Conservation (phyloP, 768 basidiomycete genomes). For the Hypsizygus marmoreus region DNA sequence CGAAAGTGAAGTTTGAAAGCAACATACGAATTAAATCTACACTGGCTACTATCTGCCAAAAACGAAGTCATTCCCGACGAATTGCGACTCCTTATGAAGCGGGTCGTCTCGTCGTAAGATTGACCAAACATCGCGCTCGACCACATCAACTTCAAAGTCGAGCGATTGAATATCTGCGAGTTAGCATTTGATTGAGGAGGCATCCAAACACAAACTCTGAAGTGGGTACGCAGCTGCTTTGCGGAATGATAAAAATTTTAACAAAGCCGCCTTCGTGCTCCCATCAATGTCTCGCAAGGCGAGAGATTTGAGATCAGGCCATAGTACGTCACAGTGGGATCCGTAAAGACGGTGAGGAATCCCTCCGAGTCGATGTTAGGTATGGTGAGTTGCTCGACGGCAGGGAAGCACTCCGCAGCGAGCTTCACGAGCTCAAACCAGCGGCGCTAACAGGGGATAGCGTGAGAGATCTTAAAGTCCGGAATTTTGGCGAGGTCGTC, state of each 20-base stretch:
- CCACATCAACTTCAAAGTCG: constrained; percentile 5
- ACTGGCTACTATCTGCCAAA: too few species aligned
- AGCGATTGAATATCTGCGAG: constrained; percentile 2
- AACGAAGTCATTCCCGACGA: constrained; percentile 18
- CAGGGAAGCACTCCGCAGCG: constrained; percentile 16
- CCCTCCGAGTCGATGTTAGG: constrained; percentile 15
- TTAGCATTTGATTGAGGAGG: constrained; percentile 5
- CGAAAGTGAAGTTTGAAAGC: too few species aligned
- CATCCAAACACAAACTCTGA: constrained; percentile 15
- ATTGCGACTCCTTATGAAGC: constrained; percentile 12
- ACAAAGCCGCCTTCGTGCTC: constrained; percentile 9
- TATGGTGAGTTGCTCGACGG: constrained; percentile 15
- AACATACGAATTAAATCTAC: too few species aligned
- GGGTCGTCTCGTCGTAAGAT: constrained; percentile 10
- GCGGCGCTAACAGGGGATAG: constrained; percentile 14
- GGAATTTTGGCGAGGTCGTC: constrained; percentile 12
- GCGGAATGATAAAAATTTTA: constrained; percentile 8
- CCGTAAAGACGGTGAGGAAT: constrained; percentile 12
- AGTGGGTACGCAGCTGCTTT: constrained; percentile 10
- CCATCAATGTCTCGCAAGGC: constrained; percentile 17
- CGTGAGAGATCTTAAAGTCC: constrained; percentile 12
- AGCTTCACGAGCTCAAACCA: constrained; percentile 10
- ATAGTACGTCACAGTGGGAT: constrained; percentile 2
- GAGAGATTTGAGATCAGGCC: constrained; percentile 12
- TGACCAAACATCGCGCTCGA: constrained; percentile 17